A percentile compares a stretch with the other conserved stretches of the same genome.
These are phyloP conservation scores for Pseudocercospora eumusae DNA, from an alignment of 2,329 filamentous ascomycete genomes.

Conservation along the genomic window DNA sequence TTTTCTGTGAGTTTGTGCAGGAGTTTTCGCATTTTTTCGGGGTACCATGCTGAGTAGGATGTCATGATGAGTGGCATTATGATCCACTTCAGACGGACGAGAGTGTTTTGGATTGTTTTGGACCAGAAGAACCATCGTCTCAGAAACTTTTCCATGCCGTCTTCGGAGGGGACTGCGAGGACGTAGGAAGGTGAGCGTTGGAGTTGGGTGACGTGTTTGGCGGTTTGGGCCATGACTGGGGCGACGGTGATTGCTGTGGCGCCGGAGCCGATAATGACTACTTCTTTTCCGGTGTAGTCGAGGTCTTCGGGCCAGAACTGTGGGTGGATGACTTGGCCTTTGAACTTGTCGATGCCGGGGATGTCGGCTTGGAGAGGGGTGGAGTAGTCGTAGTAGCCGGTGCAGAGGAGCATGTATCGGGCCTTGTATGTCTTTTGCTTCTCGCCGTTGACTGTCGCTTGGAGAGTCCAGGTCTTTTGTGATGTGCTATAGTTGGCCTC, in stretches of 20 bases:
- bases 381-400: slow-evolving; percentile 74
- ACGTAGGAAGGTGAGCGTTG: slow-evolving; percentile 73
- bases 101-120: slow-evolving; percentile 32
- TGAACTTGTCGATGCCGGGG: slow-evolving; percentile 67
- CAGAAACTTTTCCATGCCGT: slow-evolving; percentile 32
- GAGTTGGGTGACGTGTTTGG: slow-evolving; percentile 71
- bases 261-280: slow-evolving; percentile 74
- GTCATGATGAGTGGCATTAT: slow-evolving; percentile 40
- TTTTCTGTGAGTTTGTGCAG: slow-evolving; percentile 49
- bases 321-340: slow-evolving; percentile 65
- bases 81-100: slow-evolving; percentile 43
- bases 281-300: slow-evolving; percentile 65
- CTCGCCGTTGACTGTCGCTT: slow-evolving; percentile 42
- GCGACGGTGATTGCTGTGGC: slow-evolving; percentile 79
- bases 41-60: slow-evolving; percentile 39
- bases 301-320: slow-evolving; percentile 75
- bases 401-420: slow-evolving; percentile 60
- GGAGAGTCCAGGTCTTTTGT: slow-evolving; percentile 51
- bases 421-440: slow-evolving; percentile 42
- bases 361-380: slow-evolving; percentile 62
- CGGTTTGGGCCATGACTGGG: slow-evolving; percentile 66
- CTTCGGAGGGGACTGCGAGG: slow-evolving; percentile 35
- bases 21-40: slow-evolving; percentile 33
- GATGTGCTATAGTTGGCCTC: slow-evolving; percentile 49
- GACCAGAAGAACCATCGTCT: slow-evolving; percentile 30